A percentile compares a stretch with the other conserved stretches of the same genome.
Evolutionary conservation across 345 rosid species (phyloP).

Genomic region (Dipteronia dyeriana): DNA sequence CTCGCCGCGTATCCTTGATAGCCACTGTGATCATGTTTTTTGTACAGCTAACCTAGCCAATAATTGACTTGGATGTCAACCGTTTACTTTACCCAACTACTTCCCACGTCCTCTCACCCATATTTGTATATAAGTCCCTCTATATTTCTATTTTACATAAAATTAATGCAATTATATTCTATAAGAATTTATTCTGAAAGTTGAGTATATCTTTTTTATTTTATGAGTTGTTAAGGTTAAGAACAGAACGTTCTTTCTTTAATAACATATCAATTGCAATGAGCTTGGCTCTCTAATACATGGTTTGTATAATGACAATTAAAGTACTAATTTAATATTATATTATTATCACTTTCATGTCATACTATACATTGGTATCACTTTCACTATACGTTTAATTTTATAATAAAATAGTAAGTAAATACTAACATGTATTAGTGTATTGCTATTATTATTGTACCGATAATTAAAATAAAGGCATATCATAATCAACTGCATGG

Average conservation of each 20-base stretch:
- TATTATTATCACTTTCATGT: not conserved
- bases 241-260: not conserved
- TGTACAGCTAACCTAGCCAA: not conserved
- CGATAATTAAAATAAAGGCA: too few relatives aligned
- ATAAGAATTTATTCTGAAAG: not conserved
- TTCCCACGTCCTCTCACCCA: not conserved
- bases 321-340: too few relatives aligned
- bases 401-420: too few relatives aligned
- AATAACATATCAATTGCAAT: too few relatives aligned
- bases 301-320: not conserved
- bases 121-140: not conserved
- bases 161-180: not conserved
- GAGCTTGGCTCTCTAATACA: not conserved
- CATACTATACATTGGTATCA: not conserved
- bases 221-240: too few relatives aligned
- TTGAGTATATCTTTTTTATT: too few relatives aligned
- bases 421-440: too few relatives aligned
- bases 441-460: too few relatives aligned
- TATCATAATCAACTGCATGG: too few relatives aligned
- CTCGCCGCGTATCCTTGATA: not conserved
- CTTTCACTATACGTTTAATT: too few relatives aligned
- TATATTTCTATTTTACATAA: not conserved
- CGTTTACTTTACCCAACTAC: slow-evolving; percentile 9
- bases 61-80: not conserved
- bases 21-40: not conserved